Evolutionary conservation across 139 green algal species (phyloP).

Genomic region (Edaphochlamys debaryana): DNA sequence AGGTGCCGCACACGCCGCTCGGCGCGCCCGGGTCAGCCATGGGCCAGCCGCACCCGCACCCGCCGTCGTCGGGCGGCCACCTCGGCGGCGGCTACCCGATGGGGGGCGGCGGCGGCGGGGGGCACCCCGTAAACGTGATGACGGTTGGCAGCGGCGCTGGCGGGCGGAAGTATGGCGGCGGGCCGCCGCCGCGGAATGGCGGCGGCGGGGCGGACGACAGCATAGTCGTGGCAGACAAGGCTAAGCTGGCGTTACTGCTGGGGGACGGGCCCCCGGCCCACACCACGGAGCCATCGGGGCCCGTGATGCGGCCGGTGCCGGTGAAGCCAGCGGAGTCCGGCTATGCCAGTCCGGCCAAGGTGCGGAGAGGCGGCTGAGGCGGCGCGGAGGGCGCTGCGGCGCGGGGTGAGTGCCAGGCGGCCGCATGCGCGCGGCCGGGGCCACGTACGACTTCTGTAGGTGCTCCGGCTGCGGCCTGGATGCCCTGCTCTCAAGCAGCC

Average conservation of each 20-base stretch:
- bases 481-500: background rate
- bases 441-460: background rate
- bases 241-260: slow-evolving; percentile 37
- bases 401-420: background rate
- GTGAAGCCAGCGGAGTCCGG: background rate
- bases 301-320: slow-evolving; percentile 16
- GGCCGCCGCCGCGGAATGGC: background rate
- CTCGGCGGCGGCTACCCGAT: background rate
- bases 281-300: slow-evolving; percentile 7
- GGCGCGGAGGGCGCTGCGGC: background rate
- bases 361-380: background rate
- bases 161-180: background rate
- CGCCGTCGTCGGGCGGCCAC: background rate
- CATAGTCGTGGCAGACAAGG: slow-evolving; percentile 28
- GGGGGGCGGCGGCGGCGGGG: no score
- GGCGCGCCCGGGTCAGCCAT: background rate
- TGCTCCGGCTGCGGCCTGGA: background rate
- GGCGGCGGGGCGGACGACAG: slow-evolving; percentile 1
- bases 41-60: background rate
- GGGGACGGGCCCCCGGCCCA: background rate
- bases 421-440: no score
- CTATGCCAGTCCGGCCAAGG: slow-evolving; percentile 38
- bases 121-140: slow-evolving; percentile 17
- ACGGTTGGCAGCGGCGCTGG: background rate
- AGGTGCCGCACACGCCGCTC: background rate